These are phyloP conservation scores for Dactylellina sp. DNA, from an alignment of 2,329 filamentous ascomycete genomes.

Conservation along the genomic window DNA sequence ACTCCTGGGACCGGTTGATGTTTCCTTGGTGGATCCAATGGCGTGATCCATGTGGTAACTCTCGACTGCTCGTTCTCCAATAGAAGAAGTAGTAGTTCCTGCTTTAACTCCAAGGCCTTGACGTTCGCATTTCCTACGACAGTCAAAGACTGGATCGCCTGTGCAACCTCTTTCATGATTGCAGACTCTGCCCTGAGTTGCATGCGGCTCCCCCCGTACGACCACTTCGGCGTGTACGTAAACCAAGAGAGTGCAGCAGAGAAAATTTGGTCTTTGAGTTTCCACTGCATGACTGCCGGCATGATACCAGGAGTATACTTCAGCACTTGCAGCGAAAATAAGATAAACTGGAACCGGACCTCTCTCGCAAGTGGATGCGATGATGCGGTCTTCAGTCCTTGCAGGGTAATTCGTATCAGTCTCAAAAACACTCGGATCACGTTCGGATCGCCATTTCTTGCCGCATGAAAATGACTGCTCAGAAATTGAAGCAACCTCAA, in stretches of 20 bases:
- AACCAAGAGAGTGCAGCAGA: slow-evolving; percentile 93
- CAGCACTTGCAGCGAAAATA: slow-evolving; percentile 84
- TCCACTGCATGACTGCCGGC: slow-evolving; percentile 75
- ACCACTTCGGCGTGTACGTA: slow-evolving; percentile 83
- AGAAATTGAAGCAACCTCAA: slow-evolving; percentile 87
- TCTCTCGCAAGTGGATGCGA: slow-evolving; percentile 90
- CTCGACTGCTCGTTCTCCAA: slow-evolving; percentile 86
- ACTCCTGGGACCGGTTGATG: slow-evolving; percentile 61
- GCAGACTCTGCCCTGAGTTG: slow-evolving; percentile 91
- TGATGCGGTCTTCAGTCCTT: slow-evolving; percentile 76
- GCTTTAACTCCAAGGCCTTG: slow-evolving; percentile 68
- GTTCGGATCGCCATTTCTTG: slow-evolving; percentile 83
- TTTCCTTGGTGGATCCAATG: slow-evolving; percentile 75
- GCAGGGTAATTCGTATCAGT: slow-evolving; percentile 81
- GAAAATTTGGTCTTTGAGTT: slow-evolving; percentile 87
- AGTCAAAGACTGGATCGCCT: slow-evolving; percentile 54
- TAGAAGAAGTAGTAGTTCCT: slow-evolving; percentile 82
- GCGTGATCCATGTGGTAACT: slow-evolving; percentile 89
- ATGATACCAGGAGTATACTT: slow-evolving; percentile 76
- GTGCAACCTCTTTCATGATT: slow-evolving; percentile 75
- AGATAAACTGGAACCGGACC: slow-evolving; percentile 86
- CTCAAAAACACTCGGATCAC: slow-evolving; percentile 84
- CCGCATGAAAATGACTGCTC: slow-evolving; percentile 93
- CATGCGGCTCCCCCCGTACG: slow-evolving; percentile 91
- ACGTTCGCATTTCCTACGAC: slow-evolving; percentile 49